Base-by-base conservation (phyloP, 352 stramenopile species). In the Pythium biforme region DNA sequence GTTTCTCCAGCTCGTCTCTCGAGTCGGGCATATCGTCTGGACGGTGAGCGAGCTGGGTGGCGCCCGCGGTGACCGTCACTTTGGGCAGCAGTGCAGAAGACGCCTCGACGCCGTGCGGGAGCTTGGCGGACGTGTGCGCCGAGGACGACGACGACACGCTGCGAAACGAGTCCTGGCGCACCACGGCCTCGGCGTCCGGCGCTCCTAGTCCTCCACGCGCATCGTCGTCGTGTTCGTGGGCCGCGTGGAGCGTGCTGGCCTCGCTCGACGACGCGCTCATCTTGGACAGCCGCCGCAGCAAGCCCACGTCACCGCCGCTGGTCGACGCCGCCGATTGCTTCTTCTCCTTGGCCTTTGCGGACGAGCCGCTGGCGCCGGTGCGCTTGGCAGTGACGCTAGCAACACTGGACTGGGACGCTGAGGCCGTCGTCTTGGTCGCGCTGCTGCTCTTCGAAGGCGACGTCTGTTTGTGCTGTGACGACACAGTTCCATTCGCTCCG, bases 241-340 rank as follows among this genome's bases (percentile, higher is more conserved):
- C 46, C 20, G 29, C 9, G 19, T 59, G 29, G 37, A 37, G 22
- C 19, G 33, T 20, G 15, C 29, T 55, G 19, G 49, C 10, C 12
- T 66, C 59, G 26, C 51, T 66, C 19, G 59, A 66, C 4, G 59
- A 59, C n/a, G 51, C 29, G 27, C 50, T 66, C 50, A 66, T 55
- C 50, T 66, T 59, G n/a, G 59, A 66, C 10, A 59, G 39, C 4
- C 43, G 27, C 12, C 59, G 19, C 22, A 59, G 31, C 10, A 66
- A 20, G n/a, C 25, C 41, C 2, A 31, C 20, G 17, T 66, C 59
- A 4, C 6, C 19, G 26, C 37, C 17, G 37, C 37, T 14, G 12
- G 37, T 6, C 2, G 17, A 10, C 37, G 37, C 12, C 14, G 12
- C 51, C 27, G 26, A 2, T 0, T 10, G n/a, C 22, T 65, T 55